Evolutionary conservation across 345 rosid genomes (phyloP), one percentile per base, ranked within the genome.

Genomic region (Melaleuca quinquenervia): DNA sequence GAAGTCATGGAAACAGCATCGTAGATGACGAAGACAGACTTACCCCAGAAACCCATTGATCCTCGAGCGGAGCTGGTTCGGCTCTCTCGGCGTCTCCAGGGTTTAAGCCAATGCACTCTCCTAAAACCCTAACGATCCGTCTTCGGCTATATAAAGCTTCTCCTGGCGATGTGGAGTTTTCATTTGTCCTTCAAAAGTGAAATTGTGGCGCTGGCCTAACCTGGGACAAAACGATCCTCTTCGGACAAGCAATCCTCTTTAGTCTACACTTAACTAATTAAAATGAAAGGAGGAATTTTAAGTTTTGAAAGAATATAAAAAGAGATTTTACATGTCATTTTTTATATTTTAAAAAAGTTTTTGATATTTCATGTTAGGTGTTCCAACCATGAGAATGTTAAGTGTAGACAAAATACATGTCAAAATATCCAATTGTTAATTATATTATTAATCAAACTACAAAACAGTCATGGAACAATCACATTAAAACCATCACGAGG

Each of bases 11-110:
- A 70, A 36, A 36, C 21, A 6, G 44, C 48, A 70, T 70, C 78
- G 10, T 36, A 70, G 78, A 70, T 36, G 80, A 15, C 20, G 48
- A 70, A 70, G 80, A 70, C 48, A 36, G 11, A 24, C 80, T 36
- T 70, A 70, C 80, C 80, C 80, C 80, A 70, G 48, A 70, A 70
- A 36, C 80, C 80, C 80, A 70, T 70, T 36, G 80, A 70, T 36
- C 36, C 80, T 70, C 13, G 80, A 70, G 41, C 9, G 48, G 8
- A 70, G 18, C 20, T 70, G 48, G 48, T 41, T 70, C 80, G 11
- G 80, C 48, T 18, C 13, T 32, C 80, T 18, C 45, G 2, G 48
- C 80, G 80, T 36, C 80, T 9, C 48, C 80, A 18, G 48, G 80
- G 80, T 9, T 70, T 70, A 70, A 70, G 13, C 48, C 48, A 8